Percentiles rank a stretch among this genome's conserved stretches.
Conservation (phyloP, 768 basidiomycete species). For the Suillus clintonianus region DNA sequence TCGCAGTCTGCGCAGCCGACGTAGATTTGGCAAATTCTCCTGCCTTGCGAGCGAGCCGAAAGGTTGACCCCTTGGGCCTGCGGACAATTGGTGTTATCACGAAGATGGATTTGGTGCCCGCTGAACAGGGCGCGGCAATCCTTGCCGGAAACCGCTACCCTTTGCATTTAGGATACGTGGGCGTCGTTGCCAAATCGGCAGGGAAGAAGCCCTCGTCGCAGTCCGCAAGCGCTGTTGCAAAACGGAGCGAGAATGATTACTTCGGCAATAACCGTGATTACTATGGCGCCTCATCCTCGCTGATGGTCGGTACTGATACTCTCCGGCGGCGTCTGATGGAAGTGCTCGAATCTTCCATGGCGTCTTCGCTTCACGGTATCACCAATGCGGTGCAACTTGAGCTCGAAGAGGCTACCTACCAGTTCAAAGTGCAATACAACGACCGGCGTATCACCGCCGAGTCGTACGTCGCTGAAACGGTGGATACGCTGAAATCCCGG, state of each 20-base stretch:
- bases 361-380: conserved; percentile 91
- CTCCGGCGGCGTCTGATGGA: conserved; percentile 92
- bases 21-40: conserved; percentile 99
- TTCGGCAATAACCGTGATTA: conserved; percentile 64
- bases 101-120: conserved; percentile 96
- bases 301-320: conserved; percentile 92
- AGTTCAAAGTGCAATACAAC: conserved; percentile 99
- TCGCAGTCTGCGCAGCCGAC: conserved; percentile 98
- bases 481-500: conserved; percentile 86
- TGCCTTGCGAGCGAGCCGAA: conserved; percentile 88
- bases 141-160: conserved; percentile 92
- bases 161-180: conserved; percentile 96
- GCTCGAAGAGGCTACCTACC: conserved; percentile 94
- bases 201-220: conserved; percentile 56
- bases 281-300: conserved; percentile 59
- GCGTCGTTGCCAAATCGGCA: conserved; percentile 86
- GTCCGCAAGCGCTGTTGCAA: conserved; percentile 49
- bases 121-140: conserved; percentile 80
- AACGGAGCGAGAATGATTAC: conserved; percentile 64
- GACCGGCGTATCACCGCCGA: conserved; percentile 93
- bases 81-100: conserved; percentile 98
- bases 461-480: conserved; percentile 96
- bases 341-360: conserved; percentile 97
- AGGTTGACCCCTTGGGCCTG: conserved; percentile 91
- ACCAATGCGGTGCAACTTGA: conserved; percentile 97